Percentiles rank a stretch among this genome's conserved stretches.
These are phyloP conservation scores for Aspergillus baeticus DNA, from an alignment of 495 filamentous ascomycete species.

Conservation along the genomic window DNA sequence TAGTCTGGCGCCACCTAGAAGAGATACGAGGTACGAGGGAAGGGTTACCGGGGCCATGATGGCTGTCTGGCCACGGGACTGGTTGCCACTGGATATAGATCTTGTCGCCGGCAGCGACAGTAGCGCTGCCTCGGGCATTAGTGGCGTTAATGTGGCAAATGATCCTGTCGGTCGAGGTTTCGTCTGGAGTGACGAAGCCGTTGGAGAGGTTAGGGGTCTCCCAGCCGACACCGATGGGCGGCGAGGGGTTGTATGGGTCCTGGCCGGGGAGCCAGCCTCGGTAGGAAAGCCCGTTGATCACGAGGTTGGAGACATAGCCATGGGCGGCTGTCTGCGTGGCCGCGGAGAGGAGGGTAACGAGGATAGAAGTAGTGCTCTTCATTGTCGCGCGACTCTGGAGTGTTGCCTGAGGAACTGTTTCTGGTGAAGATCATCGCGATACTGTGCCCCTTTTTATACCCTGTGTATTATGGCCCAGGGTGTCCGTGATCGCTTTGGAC, in stretches of 20 bases:
- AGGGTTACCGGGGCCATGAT: slow-evolving; percentile 49
- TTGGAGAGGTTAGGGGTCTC: slow-evolving; percentile 50
- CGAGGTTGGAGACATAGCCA: slow-evolving; percentile 51
- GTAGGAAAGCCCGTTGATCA: slow-evolving; percentile 49
- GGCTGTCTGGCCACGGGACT: slow-evolving; percentile 57
- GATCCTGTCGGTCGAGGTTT: slow-evolving; percentile 51
- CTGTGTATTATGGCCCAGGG: not conserved
- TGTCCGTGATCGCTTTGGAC: not conserved
- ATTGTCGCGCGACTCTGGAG: not conserved
- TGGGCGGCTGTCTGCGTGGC: slow-evolving; percentile 39
- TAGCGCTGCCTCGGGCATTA: slow-evolving; percentile 43
- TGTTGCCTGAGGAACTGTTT: not conserved
- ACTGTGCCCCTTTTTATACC: not conserved
- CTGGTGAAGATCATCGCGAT: not conserved
- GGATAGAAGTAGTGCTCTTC: not conserved
- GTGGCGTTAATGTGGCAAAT: slow-evolving; percentile 59
- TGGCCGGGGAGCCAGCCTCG: slow-evolving; percentile 22
- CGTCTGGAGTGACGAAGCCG: slow-evolving; percentile 49
- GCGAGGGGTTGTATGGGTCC: slow-evolving; percentile 24
- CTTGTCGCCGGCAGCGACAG: slow-evolving; percentile 47
- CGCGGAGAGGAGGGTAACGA: slow-evolving; percentile 19
- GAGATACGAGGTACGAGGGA: too few species aligned
- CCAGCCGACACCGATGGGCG: slow-evolving; percentile 46
- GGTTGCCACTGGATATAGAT: slow-evolving; percentile 51
- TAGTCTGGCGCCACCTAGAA: too few species aligned